Conservation (phyloP, 192 early-diverging fungal species). For the Backusella morwellensis region DNA sequence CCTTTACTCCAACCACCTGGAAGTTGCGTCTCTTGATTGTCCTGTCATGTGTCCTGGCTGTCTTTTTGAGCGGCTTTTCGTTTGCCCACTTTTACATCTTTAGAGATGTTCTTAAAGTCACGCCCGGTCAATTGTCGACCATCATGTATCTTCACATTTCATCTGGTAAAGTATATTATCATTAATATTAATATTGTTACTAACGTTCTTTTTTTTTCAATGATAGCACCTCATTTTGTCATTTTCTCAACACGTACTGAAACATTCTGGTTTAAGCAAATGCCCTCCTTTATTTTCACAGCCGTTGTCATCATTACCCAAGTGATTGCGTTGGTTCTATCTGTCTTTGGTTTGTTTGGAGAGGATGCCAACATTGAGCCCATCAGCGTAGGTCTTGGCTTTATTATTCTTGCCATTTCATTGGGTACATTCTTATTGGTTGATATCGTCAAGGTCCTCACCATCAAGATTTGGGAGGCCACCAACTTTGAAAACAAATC, state of each 20-base stretch:
- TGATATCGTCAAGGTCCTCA: constrained; percentile 85
- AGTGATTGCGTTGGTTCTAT: constrained; percentile 59
- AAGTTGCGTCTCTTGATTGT: constrained; percentile 63
- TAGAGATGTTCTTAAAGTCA: constrained; percentile 22
- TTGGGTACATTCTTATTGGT: constrained; percentile 73
- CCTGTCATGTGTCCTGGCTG: constrained; percentile 61
- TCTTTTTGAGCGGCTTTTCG: constrained; percentile 54
- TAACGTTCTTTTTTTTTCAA: neutral
- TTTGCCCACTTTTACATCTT: constrained; percentile 68
- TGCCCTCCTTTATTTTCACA: constrained; percentile 54
- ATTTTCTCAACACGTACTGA: constrained; percentile 71
- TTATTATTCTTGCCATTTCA: constrained; percentile 68
- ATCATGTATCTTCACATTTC: constrained; percentile 78
- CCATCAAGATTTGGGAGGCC: constrained; percentile 24
- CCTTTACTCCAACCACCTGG: constrained; percentile 68
- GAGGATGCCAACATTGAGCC: constrained; percentile 13
- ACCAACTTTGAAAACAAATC: neutral
- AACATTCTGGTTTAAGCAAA: constrained; percentile 60
- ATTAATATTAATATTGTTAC: neutral
- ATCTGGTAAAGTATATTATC: constrained; percentile 33
- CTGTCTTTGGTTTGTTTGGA: constrained; percentile 42
- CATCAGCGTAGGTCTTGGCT: constrained; percentile 69
- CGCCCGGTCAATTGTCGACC: constrained; percentile 41
- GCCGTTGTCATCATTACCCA: constrained; percentile 63
- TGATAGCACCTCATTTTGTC: constrained; percentile 66